These are phyloP conservation scores for Chlamydomonas reinhardtii DNA, from an alignment of 163 green algal species.

Conservation along the genomic window DNA sequence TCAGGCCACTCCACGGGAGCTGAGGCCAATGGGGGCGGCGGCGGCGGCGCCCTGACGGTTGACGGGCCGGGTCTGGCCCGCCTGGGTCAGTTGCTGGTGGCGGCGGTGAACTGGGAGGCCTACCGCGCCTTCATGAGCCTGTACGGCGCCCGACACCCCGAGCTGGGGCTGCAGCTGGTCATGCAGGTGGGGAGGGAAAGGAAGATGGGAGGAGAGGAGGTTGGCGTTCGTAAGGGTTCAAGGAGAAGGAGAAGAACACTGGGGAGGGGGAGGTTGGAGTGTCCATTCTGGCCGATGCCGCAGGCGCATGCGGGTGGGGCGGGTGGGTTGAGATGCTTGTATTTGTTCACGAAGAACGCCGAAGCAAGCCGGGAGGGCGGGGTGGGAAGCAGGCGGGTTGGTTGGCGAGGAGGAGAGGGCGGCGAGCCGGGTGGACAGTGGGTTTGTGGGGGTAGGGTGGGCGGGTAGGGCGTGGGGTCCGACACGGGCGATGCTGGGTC, in stretches of 20 bases:
- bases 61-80: constrained; percentile 14
- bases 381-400: not conserved
- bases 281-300: too few relatives aligned
- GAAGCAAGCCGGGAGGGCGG: too few relatives aligned
- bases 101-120: constrained; percentile 35
- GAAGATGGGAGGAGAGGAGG: not conserved
- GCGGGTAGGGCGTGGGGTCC: too few relatives aligned
- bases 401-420: not conserved
- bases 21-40: too few relatives aligned
- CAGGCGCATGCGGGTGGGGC: not conserved
- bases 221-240: not conserved
- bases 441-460: too few relatives aligned
- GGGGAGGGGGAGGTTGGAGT: too few relatives aligned
- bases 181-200: constrained; percentile 19
- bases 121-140: constrained; percentile 31
- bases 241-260: not conserved
- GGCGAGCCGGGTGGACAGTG: too few relatives aligned
- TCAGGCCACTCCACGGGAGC: too few relatives aligned
- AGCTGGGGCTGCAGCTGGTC: not conserved
- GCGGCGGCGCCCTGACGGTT: not conserved
- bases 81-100: constrained; percentile 27
- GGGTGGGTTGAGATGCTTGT: too few relatives aligned
- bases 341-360: too few relatives aligned
- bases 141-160: not conserved
- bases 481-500: too few relatives aligned